These are phyloP conservation scores for Porcisia hertigi DNA, from an alignment of 208 protist species.

Conservation along the genomic window DNA sequence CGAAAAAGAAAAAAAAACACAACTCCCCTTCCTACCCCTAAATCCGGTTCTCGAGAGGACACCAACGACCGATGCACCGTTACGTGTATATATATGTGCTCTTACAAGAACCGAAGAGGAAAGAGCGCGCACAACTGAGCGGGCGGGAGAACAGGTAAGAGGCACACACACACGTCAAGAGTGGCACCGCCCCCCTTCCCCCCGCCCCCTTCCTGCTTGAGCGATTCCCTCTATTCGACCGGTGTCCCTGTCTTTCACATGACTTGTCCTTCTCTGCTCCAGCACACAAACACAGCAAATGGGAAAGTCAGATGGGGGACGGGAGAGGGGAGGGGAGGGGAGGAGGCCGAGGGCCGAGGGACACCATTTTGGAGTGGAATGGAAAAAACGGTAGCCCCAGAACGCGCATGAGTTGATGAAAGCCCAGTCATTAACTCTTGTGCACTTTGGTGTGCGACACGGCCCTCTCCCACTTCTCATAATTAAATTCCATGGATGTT, in stretches of 20 bases:
- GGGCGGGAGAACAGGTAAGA: neutral
- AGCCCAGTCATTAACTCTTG: conserved; percentile 3
- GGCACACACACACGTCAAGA: neutral
- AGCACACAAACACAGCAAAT: neutral
- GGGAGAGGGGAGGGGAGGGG: neutral
- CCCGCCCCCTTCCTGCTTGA: no score
- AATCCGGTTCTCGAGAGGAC: neutral
- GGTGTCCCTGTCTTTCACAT: no score
- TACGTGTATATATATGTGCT: no score
- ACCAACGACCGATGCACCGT: neutral
- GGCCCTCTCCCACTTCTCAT: neutral
- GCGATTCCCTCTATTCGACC: no score
- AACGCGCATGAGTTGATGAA: neutral
- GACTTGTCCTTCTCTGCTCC: no score
- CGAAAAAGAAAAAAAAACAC: conserved; percentile 14
- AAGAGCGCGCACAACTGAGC: no score
- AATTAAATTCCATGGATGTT: neutral
- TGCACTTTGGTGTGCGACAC: neutral
- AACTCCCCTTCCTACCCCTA: neutral
- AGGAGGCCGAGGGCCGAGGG: neutral
- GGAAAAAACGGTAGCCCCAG: neutral
- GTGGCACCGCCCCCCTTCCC: neutral
- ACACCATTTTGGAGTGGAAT: neutral
- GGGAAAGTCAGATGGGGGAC: neutral
- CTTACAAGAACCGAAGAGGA: no score